Conservation (phyloP, 2,329 filamentous ascomycete genomes). For the Fusarium nisikadoi region DNA sequence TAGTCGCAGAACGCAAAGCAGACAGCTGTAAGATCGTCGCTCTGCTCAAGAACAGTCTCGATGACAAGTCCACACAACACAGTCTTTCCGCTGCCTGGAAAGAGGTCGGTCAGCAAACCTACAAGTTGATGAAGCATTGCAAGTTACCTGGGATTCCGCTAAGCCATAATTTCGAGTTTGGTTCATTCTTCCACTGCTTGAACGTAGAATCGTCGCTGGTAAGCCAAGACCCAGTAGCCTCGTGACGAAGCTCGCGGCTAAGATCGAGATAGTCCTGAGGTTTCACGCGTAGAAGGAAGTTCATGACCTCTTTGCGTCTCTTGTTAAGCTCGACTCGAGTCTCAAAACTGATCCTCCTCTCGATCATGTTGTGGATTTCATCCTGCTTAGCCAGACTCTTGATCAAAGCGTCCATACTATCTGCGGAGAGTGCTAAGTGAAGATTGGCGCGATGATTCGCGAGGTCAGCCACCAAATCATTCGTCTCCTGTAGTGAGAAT, state of each 20-base stretch:
- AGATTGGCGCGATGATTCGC: background rate
- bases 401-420: background rate
- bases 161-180: background rate
- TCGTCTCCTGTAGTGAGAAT: background rate
- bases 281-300: background rate
- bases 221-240: background rate
- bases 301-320: background rate
- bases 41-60: background rate
- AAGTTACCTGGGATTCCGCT: background rate
- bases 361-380: background rate
- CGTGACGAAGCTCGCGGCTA: background rate
- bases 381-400: background rate
- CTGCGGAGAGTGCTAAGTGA: background rate
- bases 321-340: background rate
- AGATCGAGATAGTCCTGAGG: background rate
- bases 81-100: background rate
- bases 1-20: background rate
- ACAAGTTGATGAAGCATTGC: rapidly evolving
- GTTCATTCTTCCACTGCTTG: background rate
- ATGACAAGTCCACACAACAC: background rate
- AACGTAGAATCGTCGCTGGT: background rate
- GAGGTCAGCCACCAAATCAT: background rate
- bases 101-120: background rate
- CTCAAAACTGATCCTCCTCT: background rate
- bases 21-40: background rate